Percentiles rank a stretch among this genome's conserved stretches.
Evolutionary conservation across 2,329 filamentous ascomycete genomes (phyloP).

Genomic region (Chaetoscypha palmicola): DNA sequence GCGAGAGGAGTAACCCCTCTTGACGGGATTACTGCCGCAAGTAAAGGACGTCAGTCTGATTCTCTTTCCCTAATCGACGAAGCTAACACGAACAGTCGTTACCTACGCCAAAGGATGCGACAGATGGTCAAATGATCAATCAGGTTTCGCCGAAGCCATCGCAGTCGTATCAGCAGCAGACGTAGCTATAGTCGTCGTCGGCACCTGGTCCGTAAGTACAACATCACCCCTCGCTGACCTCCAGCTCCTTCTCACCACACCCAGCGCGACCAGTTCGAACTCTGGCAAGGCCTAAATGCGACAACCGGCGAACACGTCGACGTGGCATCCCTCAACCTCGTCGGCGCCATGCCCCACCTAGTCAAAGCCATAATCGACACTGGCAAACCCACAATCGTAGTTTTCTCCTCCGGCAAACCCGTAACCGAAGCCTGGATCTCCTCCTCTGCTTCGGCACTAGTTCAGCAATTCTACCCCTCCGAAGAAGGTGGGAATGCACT

Average conservation of each 20-base stretch:
- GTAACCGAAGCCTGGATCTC: constrained; percentile 69
- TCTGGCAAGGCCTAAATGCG: constrained; percentile 64
- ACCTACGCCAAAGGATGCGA: constrained; percentile 66
- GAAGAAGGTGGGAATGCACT: constrained; percentile 80
- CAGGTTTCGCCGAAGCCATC: constrained; percentile 61
- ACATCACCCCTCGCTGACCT: background rate
- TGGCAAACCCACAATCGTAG: constrained; percentile 68
- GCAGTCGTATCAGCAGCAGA: constrained; percentile 58
- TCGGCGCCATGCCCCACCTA: constrained; percentile 62
- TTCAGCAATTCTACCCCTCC: constrained; percentile 70
- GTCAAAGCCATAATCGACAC: constrained; percentile 61
- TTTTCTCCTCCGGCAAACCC: constrained; percentile 76
- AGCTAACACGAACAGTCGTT: constrained; percentile 32
- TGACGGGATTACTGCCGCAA: constrained; percentile 57
- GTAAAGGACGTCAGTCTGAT: constrained; percentile 45
- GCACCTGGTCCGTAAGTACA: constrained; percentile 56
- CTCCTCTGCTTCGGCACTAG: constrained; percentile 53
- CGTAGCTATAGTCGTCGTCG: constrained; percentile 65
- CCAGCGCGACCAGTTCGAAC: constrained; percentile 59
- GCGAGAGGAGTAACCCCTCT: constrained; percentile 62
- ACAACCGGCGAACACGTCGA: constrained; percentile 73
- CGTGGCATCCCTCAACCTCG: constrained; percentile 53
- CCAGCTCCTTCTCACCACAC: background rate
- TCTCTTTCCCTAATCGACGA: too few relatives aligned
- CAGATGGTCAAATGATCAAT: constrained; percentile 63